Conservation (phyloP, 1,139 yeast species). For the Trichomonascaceae sp. region DNA sequence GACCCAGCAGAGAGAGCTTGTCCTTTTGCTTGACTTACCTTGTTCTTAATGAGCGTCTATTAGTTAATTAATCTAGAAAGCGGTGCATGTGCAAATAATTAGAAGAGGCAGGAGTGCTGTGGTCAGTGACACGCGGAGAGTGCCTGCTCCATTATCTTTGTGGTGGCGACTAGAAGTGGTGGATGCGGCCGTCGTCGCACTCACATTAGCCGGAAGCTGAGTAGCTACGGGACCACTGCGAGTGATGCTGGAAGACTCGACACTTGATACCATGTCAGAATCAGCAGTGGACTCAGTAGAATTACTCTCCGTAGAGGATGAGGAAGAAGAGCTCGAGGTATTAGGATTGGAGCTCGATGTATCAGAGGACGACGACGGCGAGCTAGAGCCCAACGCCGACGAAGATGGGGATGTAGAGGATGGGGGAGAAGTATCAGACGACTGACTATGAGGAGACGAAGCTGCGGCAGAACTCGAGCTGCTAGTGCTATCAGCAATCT, state of each 20-base stretch:
- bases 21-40: no score
- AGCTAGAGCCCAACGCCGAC: conserved; percentile 1
- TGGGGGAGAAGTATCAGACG: conserved; percentile 3
- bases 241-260: neutral
- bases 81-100: no score
- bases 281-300: neutral
- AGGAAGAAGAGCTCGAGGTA: conserved; percentile 3
- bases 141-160: no score
- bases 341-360: conserved; percentile 1
- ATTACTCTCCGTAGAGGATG: neutral
- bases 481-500: conserved; percentile 12
- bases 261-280: neutral
- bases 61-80: no score
- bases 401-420: conserved; percentile 3
- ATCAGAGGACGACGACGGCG: conserved; percentile 3
- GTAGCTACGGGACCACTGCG: neutral
- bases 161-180: no score
- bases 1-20: no score
- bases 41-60: no score
- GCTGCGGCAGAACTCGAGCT: conserved; percentile 3
- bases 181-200: no score
- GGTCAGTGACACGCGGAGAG: no score
- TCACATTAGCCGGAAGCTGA: no score
- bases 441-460: conserved; percentile 6
- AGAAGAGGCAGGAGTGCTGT: no score